A percentile compares a stretch with the other conserved stretches of the same genome.
Evolutionary conservation across 768 basidiomycete genomes (phyloP).

Genomic region (Tylopilus plumbeoviolaceoides): DNA sequence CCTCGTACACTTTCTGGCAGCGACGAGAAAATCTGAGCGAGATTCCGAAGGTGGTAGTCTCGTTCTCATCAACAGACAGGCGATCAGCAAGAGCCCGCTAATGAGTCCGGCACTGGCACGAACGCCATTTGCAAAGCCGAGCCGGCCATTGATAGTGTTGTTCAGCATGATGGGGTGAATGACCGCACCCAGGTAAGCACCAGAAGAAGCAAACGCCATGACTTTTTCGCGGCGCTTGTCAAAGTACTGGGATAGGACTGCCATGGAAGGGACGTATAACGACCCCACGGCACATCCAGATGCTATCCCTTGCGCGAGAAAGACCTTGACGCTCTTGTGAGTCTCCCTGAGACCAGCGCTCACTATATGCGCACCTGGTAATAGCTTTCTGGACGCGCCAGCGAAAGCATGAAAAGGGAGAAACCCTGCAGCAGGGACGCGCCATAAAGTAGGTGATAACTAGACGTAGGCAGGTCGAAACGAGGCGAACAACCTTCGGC

Average conservation of each 20-base stretch:
- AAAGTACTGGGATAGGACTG: constrained; percentile 53
- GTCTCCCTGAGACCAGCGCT: no score
- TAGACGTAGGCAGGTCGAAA: constrained; percentile 8
- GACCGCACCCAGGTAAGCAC: constrained; percentile 56
- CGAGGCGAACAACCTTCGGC: no score
- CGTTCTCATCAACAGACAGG: constrained; percentile 39
- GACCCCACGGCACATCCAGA: constrained; percentile 48
- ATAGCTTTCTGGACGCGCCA: constrained; percentile 38
- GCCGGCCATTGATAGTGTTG: constrained; percentile 35
- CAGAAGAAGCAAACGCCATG: constrained; percentile 52
- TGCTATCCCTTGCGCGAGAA: constrained; percentile 48
- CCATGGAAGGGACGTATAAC: constrained; percentile 44
- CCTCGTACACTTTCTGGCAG: constrained; percentile 19
- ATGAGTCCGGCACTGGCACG: constrained; percentile 40
- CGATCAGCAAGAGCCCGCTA: constrained; percentile 36
- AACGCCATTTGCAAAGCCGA: constrained; percentile 44
- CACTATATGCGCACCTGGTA: constrained; percentile 35
- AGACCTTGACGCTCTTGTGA: constrained; percentile 34
- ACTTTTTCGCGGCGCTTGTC: constrained; percentile 43
- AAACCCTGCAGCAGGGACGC: constrained; percentile 28
- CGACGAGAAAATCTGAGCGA: constrained; percentile 16
- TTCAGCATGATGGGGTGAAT: constrained; percentile 65
- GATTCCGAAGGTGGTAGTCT: constrained; percentile 34
- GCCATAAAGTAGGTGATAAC: constrained; percentile 24
- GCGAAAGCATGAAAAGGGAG: constrained; percentile 44